A percentile compares a stretch with the other conserved stretches of the same genome.
Conservation (phyloP, 2,329 filamentous ascomycete species). For the Botryotinia narcissicola region DNA sequence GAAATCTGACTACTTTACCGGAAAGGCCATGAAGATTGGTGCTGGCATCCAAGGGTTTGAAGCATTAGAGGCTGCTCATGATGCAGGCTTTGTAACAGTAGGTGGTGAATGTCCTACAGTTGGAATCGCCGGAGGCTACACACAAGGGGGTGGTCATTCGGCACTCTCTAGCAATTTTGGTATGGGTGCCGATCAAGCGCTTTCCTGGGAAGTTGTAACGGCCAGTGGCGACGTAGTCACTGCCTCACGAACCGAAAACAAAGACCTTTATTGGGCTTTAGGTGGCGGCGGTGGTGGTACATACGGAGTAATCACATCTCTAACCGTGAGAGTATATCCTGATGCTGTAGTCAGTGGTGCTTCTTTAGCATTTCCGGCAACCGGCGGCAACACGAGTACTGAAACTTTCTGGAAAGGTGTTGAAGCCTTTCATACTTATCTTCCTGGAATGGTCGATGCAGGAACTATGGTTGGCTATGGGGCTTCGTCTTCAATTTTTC, state of each 20-base stretch:
- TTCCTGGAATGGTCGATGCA: slow-evolving; percentile 49
- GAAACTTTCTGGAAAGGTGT: slow-evolving; percentile 51
- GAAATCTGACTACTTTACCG: slow-evolving; percentile 45
- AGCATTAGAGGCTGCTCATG: slow-evolving; percentile 43
- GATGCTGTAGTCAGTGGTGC: slow-evolving; percentile 46
- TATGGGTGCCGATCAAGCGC: slow-evolving; percentile 57
- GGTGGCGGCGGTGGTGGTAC: slow-evolving; percentile 58
- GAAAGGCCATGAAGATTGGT: slow-evolving; percentile 52
- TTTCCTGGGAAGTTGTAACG: slow-evolving; percentile 57
- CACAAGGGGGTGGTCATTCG: slow-evolving; percentile 59
- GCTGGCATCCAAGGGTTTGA: slow-evolving; percentile 53
- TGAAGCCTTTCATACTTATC: slow-evolving; percentile 44
- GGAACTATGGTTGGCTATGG: slow-evolving; percentile 51
- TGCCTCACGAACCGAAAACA: slow-evolving; percentile 48
- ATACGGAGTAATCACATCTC: slow-evolving; percentile 55
- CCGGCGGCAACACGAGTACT: slow-evolving; percentile 31
- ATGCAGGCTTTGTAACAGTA: slow-evolving; percentile 46
- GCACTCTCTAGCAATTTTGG: slow-evolving; percentile 54
- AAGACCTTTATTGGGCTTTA: slow-evolving; percentile 63
- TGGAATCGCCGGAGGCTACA: slow-evolving; percentile 58
- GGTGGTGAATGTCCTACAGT: slow-evolving; percentile 56
- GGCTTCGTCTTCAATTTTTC: slow-evolving; percentile 48
- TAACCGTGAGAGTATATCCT: slow-evolving; percentile 52
- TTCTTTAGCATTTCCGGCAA: slow-evolving; percentile 44
- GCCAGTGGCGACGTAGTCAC: slow-evolving; percentile 48